Evolutionary conservation across 202 grass and related monocot genomes (phyloP).

Genomic region (Eragrostis tef): DNA sequence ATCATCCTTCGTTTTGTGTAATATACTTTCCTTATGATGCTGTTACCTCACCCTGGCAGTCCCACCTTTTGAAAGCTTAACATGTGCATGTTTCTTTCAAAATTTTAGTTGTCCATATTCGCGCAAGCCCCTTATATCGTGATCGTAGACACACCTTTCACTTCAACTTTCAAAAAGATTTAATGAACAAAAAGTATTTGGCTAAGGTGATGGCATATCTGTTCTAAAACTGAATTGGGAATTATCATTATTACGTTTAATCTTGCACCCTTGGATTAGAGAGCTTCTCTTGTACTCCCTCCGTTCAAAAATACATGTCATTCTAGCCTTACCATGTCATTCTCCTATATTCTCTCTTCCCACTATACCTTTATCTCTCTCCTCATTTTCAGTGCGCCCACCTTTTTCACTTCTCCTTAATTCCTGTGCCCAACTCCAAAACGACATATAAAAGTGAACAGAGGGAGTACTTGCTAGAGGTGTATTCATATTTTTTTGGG

Average conservation of each 20-base stretch:
- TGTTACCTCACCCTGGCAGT: background rate
- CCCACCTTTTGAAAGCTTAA: background rate
- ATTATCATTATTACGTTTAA: slow-evolving; percentile 2
- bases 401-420: no score
- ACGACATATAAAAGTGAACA: no score
- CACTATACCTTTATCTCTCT: no score
- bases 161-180: slow-evolving; percentile 2
- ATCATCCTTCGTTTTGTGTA: background rate
- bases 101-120: slow-evolving; percentile 7
- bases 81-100: background rate
- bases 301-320: no score
- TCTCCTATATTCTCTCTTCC: no score
- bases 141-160: background rate
- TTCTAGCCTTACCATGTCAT: no score
- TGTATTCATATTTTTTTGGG: slow-evolving; percentile 34
- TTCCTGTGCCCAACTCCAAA: no score
- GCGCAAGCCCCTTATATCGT: background rate
- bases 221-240: background rate
- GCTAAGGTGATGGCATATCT: slow-evolving; percentile 20
- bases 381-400: no score
- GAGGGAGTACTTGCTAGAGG: no score
- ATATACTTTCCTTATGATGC: background rate
- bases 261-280: slow-evolving; percentile 22
- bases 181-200: background rate
- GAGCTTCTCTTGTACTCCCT: slow-evolving; percentile 1